phyloP scores from a whole-genome alignment of 306 rosid genomes.

The Trifolium dubium region DNA sequence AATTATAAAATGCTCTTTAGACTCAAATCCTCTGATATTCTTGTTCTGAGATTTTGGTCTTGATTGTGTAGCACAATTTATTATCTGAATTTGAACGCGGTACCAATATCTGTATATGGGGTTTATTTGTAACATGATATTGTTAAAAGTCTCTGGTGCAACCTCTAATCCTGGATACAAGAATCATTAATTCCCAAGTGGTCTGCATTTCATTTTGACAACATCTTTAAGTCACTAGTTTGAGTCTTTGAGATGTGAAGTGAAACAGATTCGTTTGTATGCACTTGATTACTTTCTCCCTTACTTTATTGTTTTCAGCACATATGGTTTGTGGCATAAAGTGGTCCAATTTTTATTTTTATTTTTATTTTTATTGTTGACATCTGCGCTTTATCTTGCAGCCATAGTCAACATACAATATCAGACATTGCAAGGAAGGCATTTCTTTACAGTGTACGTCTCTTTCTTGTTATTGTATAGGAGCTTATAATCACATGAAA shows the following conservation, averaged over 20 bases:
- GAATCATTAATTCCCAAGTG: not conserved
- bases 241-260: conserved; percentile 4
- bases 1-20: not conserved
- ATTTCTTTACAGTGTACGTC: conserved; percentile 90
- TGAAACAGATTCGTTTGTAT: conserved; percentile 3
- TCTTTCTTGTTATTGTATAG: conserved; percentile 27
- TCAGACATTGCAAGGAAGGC: conserved; percentile 96
- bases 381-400: conserved; percentile 47
- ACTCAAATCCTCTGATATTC: not conserved
- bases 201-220: conserved; percentile 14
- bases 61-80: conserved; percentile 33
- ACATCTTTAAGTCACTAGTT: conserved; percentile 20
- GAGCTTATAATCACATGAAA: conserved; percentile 22
- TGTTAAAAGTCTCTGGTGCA: conserved; percentile 20
- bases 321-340: conserved; percentile 23
- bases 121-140: conserved; percentile 17
- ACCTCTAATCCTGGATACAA: conserved; percentile 15
- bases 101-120: conserved; percentile 17
- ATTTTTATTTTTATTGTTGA: conserved; percentile 28
- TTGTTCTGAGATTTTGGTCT: conserved; percentile 1
- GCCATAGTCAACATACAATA: conserved; percentile 73
- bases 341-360: not conserved
- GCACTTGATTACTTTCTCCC: conserved; percentile 23
- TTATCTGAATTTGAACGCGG: conserved; percentile 10
- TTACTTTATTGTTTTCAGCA: conserved; percentile 18